Evolutionary conservation across 2,329 filamentous ascomycete genomes (phyloP), one percentile per base, ranked within the genome.

Genomic region (Immersiporthe knoxdaviesiana): DNA sequence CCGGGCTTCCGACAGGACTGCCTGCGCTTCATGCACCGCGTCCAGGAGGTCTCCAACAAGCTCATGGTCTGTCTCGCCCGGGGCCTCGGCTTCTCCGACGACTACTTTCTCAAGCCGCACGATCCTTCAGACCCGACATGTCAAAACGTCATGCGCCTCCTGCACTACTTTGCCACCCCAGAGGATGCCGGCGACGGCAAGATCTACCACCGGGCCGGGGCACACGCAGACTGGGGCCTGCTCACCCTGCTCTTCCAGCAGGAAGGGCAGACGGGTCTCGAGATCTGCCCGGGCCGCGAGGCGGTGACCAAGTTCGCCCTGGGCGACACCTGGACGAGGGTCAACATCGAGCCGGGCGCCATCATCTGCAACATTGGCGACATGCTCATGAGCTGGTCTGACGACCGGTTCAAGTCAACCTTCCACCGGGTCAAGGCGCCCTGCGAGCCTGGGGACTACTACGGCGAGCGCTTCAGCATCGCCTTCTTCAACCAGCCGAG

Each of bases 401-500:
- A 88, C 72, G 87, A 88, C 74, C 80, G 85, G n/a, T 87, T 88
- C 77, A 88, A 88, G 76, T 85, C 82, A 32, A 87, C 85, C 0
- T 87, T 87, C 67, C 87, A 88, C 75, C 80, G 86, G 1, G 86
- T 88, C 52, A 72, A 72, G 41, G 70, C 70, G 27, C 70, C 70
- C 24, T 66, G 59, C 11, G 70, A 72, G 63, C 81, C 84, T 72
- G 74, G 73, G 1, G 79, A 80, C 68, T 86, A 82, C 73, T 87
- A 81, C 72, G 84, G 84, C 3, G 82, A 84, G 71, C 80, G 86
- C 56, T 88, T 87, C 73, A 86, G 83, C 72, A 87, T 89, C 72
- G 86, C 86, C 0, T 88, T 84, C 72, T 88, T 89, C 77, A 88
- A 88, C 69, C 86, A 89, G 79, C 84, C 86, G 1, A 84, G 83